Evolutionary conservation across 2,329 filamentous ascomycete genomes (phyloP).

Genomic region (Ceratocystis smalleyi): DNA sequence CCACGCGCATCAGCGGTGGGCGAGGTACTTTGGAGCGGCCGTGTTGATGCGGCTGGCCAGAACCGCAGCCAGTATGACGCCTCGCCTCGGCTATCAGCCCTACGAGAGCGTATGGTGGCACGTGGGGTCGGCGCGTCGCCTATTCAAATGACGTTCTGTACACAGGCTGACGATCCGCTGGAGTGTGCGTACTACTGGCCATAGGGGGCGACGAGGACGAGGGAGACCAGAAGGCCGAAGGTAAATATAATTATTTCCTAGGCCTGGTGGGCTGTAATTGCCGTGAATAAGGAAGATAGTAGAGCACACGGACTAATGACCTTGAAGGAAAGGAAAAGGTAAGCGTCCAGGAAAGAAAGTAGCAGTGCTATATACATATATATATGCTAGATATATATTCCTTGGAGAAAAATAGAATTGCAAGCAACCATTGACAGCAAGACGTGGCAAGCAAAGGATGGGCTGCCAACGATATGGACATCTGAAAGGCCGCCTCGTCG

Average conservation of each 20-base stretch:
- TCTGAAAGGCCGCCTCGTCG: background rate
- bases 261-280: background rate
- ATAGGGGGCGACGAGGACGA: background rate
- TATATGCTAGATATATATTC: background rate
- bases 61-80: constrained; percentile 59
- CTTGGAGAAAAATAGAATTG: no score
- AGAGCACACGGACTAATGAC: no score
- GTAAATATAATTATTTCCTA: background rate
- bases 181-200: constrained; percentile 17
- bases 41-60: constrained; percentile 46
- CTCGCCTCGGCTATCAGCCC: constrained; percentile 53
- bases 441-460: background rate
- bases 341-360: background rate
- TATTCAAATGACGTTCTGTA: constrained; percentile 60
- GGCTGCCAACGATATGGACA: no score
- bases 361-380: no score
- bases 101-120: constrained; percentile 59
- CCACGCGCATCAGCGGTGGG: constrained; percentile 57
- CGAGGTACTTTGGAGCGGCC: constrained; percentile 68
- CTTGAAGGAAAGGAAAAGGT: background rate
- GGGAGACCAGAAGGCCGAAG: background rate
- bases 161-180: constrained; percentile 35
- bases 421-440: background rate
- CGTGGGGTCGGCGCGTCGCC: constrained; percentile 48
- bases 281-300: background rate